phyloP scores from a whole-genome alignment of 192 early-diverging fungal genomes.

The Mortierella claussenii region DNA sequence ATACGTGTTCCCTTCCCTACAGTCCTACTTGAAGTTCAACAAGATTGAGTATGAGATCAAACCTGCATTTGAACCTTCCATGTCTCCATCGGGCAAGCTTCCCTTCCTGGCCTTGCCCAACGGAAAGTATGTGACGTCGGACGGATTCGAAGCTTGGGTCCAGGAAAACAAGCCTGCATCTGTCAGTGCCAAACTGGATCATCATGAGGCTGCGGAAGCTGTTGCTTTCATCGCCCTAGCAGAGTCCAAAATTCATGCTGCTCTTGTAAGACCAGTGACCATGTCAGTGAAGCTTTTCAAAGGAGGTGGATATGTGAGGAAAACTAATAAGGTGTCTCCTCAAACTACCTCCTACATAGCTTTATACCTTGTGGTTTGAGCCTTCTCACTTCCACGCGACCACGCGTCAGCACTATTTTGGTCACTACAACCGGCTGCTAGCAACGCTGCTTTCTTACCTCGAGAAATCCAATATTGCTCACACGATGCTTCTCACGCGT shows the following conservation, averaged over 20 bases:
- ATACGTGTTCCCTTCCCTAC: not conserved
- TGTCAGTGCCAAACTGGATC: constrained; percentile 1
- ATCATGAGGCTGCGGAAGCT: constrained; percentile 38
- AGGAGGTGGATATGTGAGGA: too few relatives aligned
- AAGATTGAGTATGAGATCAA: constrained; percentile 39
- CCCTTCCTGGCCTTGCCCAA: constrained; percentile 39
- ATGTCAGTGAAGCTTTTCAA: too few relatives aligned
- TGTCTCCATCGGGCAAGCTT: constrained; percentile 45
- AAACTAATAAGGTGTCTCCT: too few relatives aligned
- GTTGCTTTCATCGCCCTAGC: constrained; percentile 38
- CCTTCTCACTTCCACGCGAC: constrained; percentile 39
- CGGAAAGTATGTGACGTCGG: constrained; percentile 27
- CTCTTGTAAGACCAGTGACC: constrained; percentile 24
- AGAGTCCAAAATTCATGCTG: constrained; percentile 48
- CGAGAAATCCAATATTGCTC: constrained; percentile 30
- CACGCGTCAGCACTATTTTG: constrained; percentile 47
- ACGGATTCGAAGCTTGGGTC: constrained; percentile 36
- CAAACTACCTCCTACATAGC: too few relatives aligned
- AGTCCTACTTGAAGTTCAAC: constrained; percentile 49
- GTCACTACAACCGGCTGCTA: constrained; percentile 33
- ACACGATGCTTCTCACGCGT: constrained; percentile 46
- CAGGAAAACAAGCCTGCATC: constrained; percentile 29
- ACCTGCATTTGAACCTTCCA: constrained; percentile 41
- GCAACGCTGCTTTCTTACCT: constrained; percentile 17
- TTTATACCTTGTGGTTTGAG: constrained; percentile 52